Evolutionary conservation across 345 rosid species (phyloP).

Genomic region (Salix udensis): DNA sequence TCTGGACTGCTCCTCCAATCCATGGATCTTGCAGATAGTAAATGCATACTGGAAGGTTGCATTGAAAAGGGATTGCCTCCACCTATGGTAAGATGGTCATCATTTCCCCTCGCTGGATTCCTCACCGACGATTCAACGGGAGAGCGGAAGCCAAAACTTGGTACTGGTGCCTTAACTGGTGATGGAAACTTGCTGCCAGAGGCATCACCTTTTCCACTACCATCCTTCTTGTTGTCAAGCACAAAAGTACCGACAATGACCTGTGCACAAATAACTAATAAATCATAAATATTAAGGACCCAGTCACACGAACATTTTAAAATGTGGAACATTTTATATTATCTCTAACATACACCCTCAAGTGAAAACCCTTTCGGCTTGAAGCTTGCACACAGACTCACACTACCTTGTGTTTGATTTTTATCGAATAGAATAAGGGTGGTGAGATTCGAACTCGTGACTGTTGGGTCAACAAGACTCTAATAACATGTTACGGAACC

Average conservation of each 20-base stretch:
- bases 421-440: too few relatives aligned
- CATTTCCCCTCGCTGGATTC: conserved; percentile 40
- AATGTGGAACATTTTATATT: too few relatives aligned
- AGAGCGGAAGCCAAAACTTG: conserved; percentile 42
- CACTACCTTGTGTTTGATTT: too few relatives aligned
- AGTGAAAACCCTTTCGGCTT: too few relatives aligned
- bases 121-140: conserved; percentile 46
- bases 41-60: conserved; percentile 46
- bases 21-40: conserved; percentile 34
- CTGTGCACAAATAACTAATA: conserved; percentile 29
- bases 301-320: neutral
- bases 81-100: conserved; percentile 36
- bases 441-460: too few relatives aligned
- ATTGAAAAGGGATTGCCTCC: conserved; percentile 53
- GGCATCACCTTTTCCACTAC: conserved; percentile 45
- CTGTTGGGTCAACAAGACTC: too few relatives aligned
- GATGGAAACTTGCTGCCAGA: conserved; percentile 51
- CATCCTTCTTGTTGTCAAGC: conserved; percentile 44
- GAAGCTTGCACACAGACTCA: too few relatives aligned
- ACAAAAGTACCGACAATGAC: conserved; percentile 66
- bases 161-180: conserved; percentile 39
- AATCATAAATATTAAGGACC: neutral
- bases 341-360: too few relatives aligned
- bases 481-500: too few relatives aligned
- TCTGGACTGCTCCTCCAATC: conserved; percentile 52